Percentiles rank a stretch among this genome's conserved stretches.
Evolutionary conservation across 768 basidiomycete species (phyloP).

Genomic region (Lactarius vividus): DNA sequence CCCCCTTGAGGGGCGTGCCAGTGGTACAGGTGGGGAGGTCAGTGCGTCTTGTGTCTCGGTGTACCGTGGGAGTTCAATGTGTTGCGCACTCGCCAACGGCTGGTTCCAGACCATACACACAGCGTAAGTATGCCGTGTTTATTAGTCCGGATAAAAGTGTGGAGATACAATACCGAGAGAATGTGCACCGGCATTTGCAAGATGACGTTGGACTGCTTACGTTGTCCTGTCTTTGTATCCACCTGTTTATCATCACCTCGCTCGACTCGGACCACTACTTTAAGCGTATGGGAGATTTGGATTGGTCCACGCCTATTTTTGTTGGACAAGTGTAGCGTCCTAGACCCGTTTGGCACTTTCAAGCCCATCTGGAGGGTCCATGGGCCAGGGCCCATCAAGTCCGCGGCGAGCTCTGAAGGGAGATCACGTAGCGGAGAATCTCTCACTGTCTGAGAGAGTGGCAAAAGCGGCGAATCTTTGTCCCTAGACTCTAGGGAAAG

Average conservation of each 20-base stretch:
- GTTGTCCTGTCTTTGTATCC: conserved; percentile 65
- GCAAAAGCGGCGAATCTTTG: conserved; percentile 49
- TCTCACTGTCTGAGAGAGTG: conserved; percentile 56
- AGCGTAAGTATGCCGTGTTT: neutral
- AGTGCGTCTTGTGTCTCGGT: conserved; percentile 3
- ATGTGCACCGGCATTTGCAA: conserved; percentile 84
- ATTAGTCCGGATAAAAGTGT: neutral
- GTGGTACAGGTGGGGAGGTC: neutral
- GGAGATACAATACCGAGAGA: conserved; percentile 62
- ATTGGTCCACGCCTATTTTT: conserved; percentile 77
- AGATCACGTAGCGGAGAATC: conserved; percentile 73
- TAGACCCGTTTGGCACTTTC: conserved; percentile 61
- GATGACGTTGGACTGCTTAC: conserved; percentile 84
- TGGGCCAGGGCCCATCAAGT: conserved; percentile 19
- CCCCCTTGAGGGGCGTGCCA: neutral
- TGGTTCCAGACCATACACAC: neutral
- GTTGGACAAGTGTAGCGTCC: conserved; percentile 68
- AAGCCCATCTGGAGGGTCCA: conserved; percentile 77
- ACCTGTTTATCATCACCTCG: conserved; percentile 65
- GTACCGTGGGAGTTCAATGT: conserved; percentile 15
- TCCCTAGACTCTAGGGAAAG: conserved; percentile 12
- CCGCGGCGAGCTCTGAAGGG: conserved; percentile 40
- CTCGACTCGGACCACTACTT: conserved; percentile 80
- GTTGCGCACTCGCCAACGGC: conserved; percentile 17
- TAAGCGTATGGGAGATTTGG: conserved; percentile 70